These are phyloP conservation scores for Penicillium nordicum DNA, from an alignment of 2,329 filamentous ascomycete genomes.

Conservation along the genomic window DNA sequence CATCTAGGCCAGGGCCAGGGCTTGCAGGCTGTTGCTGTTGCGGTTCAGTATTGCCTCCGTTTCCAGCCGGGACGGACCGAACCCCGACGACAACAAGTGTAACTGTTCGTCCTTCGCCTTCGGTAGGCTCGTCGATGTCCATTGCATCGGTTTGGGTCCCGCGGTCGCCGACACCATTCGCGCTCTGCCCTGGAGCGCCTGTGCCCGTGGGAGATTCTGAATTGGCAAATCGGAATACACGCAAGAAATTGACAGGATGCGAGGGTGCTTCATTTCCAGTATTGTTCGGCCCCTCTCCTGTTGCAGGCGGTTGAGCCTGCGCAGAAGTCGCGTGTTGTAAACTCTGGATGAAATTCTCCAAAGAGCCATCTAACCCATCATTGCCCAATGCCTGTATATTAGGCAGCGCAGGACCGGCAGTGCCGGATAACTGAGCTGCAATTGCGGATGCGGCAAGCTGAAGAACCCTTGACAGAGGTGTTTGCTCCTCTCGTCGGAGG, in stretches of 20 bases:
- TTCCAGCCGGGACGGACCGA: slow-evolving; percentile 58
- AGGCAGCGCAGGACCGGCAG: slow-evolving; percentile 53
- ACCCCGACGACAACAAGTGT: slow-evolving; percentile 69
- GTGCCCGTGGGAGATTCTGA: slow-evolving; percentile 37
- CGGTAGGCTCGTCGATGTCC: slow-evolving; percentile 40
- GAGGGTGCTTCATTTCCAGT: slow-evolving; percentile 42
- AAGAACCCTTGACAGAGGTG: slow-evolving; percentile 59
- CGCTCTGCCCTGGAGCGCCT: slow-evolving; percentile 21
- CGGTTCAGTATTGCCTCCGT: slow-evolving; percentile 45
- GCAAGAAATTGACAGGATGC: slow-evolving; percentile 63
- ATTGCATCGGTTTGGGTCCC: slow-evolving; percentile 33
- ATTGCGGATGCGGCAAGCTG: slow-evolving; percentile 63
- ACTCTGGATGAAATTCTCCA: slow-evolving; percentile 62
- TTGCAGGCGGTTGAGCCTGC: slow-evolving; percentile 43
- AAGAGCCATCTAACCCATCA: slow-evolving; percentile 58
- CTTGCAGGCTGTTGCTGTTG: slow-evolving; percentile 44
- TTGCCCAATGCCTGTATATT: slow-evolving; percentile 54
- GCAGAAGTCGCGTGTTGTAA: slow-evolving; percentile 61
- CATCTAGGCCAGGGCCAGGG: slow-evolving; percentile 42
- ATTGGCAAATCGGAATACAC: slow-evolving; percentile 65
- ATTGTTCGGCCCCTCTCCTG: slow-evolving; percentile 35
- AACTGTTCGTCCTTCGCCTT: slow-evolving; percentile 57
- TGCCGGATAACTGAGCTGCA: slow-evolving; percentile 62
- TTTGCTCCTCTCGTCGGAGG: slow-evolving; percentile 58
- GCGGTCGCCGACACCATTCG: slow-evolving; percentile 24